Base-by-base conservation (phyloP, 306 rosid genomes). In the Vigna angularis region DNA sequence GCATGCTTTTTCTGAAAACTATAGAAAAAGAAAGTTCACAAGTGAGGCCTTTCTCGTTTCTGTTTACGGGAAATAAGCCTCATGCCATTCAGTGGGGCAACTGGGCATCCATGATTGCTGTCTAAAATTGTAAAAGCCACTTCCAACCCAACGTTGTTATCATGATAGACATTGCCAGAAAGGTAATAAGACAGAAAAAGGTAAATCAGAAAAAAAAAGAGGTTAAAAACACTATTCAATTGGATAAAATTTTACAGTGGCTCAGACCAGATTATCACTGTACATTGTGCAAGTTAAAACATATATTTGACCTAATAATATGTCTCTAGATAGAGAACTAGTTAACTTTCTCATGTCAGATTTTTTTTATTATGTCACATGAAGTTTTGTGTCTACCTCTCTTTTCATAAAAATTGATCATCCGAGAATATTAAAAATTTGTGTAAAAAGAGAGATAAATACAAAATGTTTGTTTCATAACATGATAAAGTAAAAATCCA, bases 111-210 rank as follows among this genome's bases (percentile, higher is more conserved):
- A 84, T 61, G 69, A 80, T 78, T 55, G 74, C 82, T 82, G 82
- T 50, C 84, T 75, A 55, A 77, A 88, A 70, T 83, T 81, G 72
- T 45, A 85, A 83, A 85, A 83, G 2, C 82, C 75, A 88, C 70
- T 80, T 82, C 75, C 75, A 83, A 62, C 58, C 57, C 28, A 81
- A 79, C 58, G 32, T 50, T 48, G 22, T 56, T 34, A 86, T 47
- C 57, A 81, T 44, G 14, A 75, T 17, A 3, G 11, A 45, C 11
- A 64, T 63, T 62, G 51, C 65, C 18, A 52, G 13, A 74, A 71
- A 62, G 48, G 28, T 38, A 7, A 58, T 30, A 38, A 44, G 53
- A 44, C 2, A 9, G 17, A 20, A 42, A 66, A 9, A 9, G 7
- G 16, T 47, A 61, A 32, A 36, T 6, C 0, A 1, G 13, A 3